phyloP scores from a whole-genome alignment of 2,329 filamentous ascomycete species.

The Trichoderma arundinaceum region DNA sequence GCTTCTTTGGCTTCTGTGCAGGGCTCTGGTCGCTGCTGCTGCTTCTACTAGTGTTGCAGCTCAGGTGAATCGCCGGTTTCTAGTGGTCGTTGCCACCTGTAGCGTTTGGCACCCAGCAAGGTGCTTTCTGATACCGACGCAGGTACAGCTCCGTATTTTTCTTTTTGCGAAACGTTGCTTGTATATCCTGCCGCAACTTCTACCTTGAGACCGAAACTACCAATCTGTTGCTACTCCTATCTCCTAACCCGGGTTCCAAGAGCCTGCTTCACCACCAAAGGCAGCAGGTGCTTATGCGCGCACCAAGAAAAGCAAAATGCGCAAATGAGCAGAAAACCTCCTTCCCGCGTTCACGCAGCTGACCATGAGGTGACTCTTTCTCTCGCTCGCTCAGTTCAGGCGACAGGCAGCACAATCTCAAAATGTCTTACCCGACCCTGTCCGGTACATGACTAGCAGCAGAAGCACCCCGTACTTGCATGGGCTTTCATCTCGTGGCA shows the following conservation, averaged over 20 bases:
- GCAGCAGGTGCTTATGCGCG: too few relatives aligned
- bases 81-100: constrained; percentile 16
- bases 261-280: too few relatives aligned
- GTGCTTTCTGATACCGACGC: too few relatives aligned
- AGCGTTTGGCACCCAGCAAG: background rate
- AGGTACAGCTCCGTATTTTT: too few relatives aligned
- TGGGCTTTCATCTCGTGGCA: constrained; percentile 30
- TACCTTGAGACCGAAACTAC: too few relatives aligned
- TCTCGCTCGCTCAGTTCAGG: background rate
- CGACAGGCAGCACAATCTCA: background rate
- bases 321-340: too few relatives aligned
- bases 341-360: too few relatives aligned
- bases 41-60: background rate
- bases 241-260: too few relatives aligned
- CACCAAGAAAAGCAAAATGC: too few relatives aligned
- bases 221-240: too few relatives aligned
- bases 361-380: background rate
- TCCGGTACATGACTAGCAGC: constrained; percentile 19
- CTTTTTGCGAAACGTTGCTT: too few relatives aligned
- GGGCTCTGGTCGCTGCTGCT: background rate
- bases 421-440: constrained; percentile 24
- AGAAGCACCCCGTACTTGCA: constrained; percentile 27
- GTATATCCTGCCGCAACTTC: too few relatives aligned
- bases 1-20: constrained; percentile 24
- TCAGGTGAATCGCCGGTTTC: background rate